Conservation (phyloP, 768 basidiomycete genomes). For the Lentinula aciculospora region DNA sequence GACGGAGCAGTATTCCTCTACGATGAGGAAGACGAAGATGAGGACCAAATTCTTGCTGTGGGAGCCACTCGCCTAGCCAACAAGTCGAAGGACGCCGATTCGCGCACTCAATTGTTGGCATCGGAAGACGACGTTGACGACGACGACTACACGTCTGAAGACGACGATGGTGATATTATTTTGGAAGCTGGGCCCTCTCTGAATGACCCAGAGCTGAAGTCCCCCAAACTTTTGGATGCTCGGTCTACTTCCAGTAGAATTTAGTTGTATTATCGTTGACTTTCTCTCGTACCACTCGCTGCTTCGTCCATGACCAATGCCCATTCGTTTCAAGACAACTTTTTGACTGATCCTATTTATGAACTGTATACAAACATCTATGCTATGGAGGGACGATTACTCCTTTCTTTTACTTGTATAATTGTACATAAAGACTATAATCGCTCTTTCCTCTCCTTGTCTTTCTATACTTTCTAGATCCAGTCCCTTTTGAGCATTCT, state of each 20-base stretch:
- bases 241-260: not conserved
- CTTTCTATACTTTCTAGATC: not conserved
- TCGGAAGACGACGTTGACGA: slow-evolving; percentile 29
- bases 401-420: not conserved
- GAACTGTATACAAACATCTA: not conserved
- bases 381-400: not conserved
- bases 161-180: slow-evolving; percentile 65
- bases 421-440: not conserved
- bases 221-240: not conserved
- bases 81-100: slow-evolving; percentile 31
- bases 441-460: not conserved
- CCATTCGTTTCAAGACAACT: too few species aligned
- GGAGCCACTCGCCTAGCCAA: slow-evolving; percentile 41
- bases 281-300: not conserved
- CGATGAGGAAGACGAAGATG: slow-evolving; percentile 22
- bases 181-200: slow-evolving; percentile 70
- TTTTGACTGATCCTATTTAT: not conserved
- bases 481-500: too few species aligned
- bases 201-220: slow-evolving; percentile 5
- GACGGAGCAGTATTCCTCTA: slow-evolving; percentile 13
- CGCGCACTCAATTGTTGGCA: slow-evolving; percentile 20
- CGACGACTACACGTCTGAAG: slow-evolving; percentile 35
- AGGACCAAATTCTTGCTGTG: slow-evolving; percentile 48
- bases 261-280: not conserved
- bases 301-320: not conserved